A percentile compares a stretch with the other conserved stretches of the same genome.
phyloP scores from a whole-genome alignment of 2,329 filamentous ascomycete genomes.

The Knufia petricola region DNA sequence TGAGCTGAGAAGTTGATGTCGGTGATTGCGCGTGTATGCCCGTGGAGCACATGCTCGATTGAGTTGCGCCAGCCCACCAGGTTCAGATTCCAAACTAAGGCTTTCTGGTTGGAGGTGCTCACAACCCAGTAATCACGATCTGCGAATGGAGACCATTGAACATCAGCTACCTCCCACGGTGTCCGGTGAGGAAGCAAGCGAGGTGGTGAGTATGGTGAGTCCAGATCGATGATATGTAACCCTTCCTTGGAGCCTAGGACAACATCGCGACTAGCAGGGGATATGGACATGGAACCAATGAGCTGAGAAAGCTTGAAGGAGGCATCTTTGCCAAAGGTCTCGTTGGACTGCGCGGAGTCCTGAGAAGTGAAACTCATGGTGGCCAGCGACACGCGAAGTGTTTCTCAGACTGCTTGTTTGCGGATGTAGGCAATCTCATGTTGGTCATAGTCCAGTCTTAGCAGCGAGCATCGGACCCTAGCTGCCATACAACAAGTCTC shows the following conservation, averaged over 20 bases:
- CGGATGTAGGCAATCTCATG: background rate
- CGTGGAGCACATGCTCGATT: slow-evolving; percentile 80
- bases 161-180: slow-evolving; percentile 91
- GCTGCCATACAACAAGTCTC: slow-evolving; percentile 9
- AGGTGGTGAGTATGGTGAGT: slow-evolving; percentile 78
- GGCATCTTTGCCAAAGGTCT: slow-evolving; percentile 76
- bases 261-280: slow-evolving; percentile 80
- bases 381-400: slow-evolving; percentile 26
- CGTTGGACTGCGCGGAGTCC: slow-evolving; percentile 63
- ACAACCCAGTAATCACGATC: slow-evolving; percentile 85
- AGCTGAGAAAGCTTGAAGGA: slow-evolving; percentile 70
- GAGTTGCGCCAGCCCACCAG: slow-evolving; percentile 61
- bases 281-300: slow-evolving; percentile 86
- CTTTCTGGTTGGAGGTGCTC: slow-evolving; percentile 89
- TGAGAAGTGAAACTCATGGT: slow-evolving; percentile 31
- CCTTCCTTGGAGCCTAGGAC: slow-evolving; percentile 83
- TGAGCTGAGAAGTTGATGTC: slow-evolving; percentile 95
- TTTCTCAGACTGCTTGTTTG: background rate
- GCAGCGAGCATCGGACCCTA: background rate
- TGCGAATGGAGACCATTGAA: slow-evolving; percentile 93
- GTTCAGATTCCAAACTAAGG: slow-evolving; percentile 85
- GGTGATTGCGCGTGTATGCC: slow-evolving; percentile 79
- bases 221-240: slow-evolving; percentile 82
- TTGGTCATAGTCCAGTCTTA: slow-evolving; percentile 10
- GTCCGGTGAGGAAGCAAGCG: slow-evolving; percentile 76